A percentile compares a stretch with the other conserved stretches of the same genome.
These are phyloP conservation scores for Pyrenula aspistea DNA, from an alignment of 495 filamentous ascomycete species.

Conservation along the genomic window DNA sequence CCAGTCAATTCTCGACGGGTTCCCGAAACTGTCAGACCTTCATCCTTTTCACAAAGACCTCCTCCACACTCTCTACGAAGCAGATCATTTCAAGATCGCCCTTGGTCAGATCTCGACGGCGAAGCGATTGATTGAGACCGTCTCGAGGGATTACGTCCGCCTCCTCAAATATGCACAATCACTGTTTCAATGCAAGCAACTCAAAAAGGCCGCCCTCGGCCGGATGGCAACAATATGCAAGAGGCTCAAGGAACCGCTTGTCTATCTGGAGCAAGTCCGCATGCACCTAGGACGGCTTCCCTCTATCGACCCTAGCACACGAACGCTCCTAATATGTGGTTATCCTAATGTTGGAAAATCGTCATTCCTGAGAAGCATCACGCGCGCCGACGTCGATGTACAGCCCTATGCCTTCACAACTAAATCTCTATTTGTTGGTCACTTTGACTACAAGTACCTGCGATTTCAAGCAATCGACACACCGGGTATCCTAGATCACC, in stretches of 20 bases:
- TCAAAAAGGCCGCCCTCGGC: conserved; percentile 80
- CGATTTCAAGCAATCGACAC: conserved; percentile 85
- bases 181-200: conserved; percentile 90
- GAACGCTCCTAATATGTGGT: conserved; percentile 88
- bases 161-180: conserved; percentile 92
- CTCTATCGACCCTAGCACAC: conserved; percentile 92
- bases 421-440: conserved; percentile 92
- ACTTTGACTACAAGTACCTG: conserved; percentile 98
- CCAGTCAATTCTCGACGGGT: conserved; percentile 76
- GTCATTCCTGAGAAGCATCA: conserved; percentile 82
- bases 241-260: conserved; percentile 80
- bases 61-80: conserved; percentile 83
- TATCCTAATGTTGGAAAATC: conserved; percentile 98
- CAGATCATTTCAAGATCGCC: conserved; percentile 95
- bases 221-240: conserved; percentile 95
- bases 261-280: conserved; percentile 94
- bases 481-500: conserved; percentile 93
- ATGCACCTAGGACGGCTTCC: conserved; percentile 96
- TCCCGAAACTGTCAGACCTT: conserved; percentile 87
- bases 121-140: conserved; percentile 91
- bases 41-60: conserved; percentile 93
- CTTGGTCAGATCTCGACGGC: conserved; percentile 92
- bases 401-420: conserved; percentile 99
- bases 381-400: conserved; percentile 90
- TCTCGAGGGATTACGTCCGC: conserved; percentile 86